These are phyloP conservation scores for Leavenworthia alabamica DNA, from an alignment of 345 rosid genomes.

Conservation along the genomic window DNA sequence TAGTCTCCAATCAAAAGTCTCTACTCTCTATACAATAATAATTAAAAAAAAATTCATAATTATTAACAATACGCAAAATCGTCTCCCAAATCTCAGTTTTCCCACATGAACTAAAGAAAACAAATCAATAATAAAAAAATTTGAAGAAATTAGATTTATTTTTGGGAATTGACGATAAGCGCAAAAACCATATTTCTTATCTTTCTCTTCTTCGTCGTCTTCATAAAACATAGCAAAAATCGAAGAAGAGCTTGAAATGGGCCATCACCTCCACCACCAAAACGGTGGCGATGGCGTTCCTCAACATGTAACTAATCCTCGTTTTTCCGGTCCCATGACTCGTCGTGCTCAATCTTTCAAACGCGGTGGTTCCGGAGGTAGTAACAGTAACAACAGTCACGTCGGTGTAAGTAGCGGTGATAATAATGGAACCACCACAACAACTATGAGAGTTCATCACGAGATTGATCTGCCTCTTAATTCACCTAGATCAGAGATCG, in stretches of 20 bases:
- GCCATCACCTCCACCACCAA: constrained; percentile 48
- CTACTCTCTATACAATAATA: neutral
- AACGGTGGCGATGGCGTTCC: constrained; percentile 63
- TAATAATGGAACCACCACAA: neutral
- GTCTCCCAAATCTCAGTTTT: neutral
- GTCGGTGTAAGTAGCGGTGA: neutral
- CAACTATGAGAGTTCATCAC: constrained; percentile 39
- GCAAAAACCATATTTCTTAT: neutral
- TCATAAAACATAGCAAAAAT: constrained; percentile 28
- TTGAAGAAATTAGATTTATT: neutral
- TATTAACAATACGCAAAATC: neutral
- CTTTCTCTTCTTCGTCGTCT: neutral
- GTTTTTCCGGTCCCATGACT: constrained; percentile 80
- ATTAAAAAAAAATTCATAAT: neutral
- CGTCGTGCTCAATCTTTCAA: constrained; percentile 90
- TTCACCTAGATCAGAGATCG: constrained; percentile 78
- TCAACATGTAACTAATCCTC: constrained; percentile 72
- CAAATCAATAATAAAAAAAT: neutral
- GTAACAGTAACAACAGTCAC: constrained; percentile 14
- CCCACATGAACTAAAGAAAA: neutral
- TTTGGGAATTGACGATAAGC: neutral
- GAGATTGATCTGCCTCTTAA: constrained; percentile 67
- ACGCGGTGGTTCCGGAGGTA: constrained; percentile 43
- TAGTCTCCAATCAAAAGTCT: neutral
- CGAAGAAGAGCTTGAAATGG: constrained; percentile 47